These are phyloP conservation scores for Cercospora nicotianae DNA, from an alignment of 2,329 filamentous ascomycete species.

Conservation along the genomic window DNA sequence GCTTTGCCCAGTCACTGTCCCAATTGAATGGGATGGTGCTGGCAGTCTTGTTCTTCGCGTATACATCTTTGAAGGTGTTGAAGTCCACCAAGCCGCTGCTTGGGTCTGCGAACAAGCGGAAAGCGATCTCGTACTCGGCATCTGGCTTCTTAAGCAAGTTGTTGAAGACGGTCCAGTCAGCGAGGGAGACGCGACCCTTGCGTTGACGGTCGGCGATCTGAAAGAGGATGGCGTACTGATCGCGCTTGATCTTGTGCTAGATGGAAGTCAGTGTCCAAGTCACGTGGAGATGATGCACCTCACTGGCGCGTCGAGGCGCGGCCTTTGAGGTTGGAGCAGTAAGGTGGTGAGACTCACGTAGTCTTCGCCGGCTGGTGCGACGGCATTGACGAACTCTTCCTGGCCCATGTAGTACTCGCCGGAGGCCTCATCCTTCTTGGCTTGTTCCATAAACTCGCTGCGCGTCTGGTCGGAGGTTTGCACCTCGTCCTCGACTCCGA, in stretches of 20 bases:
- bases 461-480: background rate
- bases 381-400: conserved; percentile 79
- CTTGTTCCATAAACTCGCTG: conserved; percentile 68
- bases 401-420: conserved; percentile 79
- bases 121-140: conserved; percentile 98
- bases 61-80: conserved; percentile 79
- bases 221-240: conserved; percentile 94
- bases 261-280: conserved; percentile 16
- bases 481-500: conserved; percentile 3
- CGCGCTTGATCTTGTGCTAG: conserved; percentile 95
- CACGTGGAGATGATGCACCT: background rate
- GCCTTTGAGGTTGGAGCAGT: background rate
- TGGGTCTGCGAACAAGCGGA: conserved; percentile 89
- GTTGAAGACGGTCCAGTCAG: conserved; percentile 91
- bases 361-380: conserved; percentile 49
- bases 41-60: conserved; percentile 83
- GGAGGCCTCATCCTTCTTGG: conserved; percentile 69
- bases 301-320: background rate
- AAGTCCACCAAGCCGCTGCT: conserved; percentile 84
- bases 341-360: conserved; percentile 61
- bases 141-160: conserved; percentile 91
- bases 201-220: conserved; percentile 78
- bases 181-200: conserved; percentile 70
- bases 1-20: conserved; percentile 92
- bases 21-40: conserved; percentile 91